Conservation (phyloP, 2,329 filamentous ascomycete species). For the Trichoderma atrobrunneum region DNA sequence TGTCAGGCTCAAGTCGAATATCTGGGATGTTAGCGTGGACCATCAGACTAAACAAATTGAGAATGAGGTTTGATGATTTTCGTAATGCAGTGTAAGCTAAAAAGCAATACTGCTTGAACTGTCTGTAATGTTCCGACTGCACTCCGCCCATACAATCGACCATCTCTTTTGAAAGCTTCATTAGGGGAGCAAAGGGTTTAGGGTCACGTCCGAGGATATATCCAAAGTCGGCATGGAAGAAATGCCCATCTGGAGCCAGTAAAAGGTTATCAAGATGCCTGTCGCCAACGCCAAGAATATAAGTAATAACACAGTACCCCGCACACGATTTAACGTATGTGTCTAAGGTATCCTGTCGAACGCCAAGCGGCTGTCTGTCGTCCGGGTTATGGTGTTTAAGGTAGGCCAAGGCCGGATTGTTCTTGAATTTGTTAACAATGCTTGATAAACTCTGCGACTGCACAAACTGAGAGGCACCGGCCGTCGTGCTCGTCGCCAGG, state of each 20-base stretch:
- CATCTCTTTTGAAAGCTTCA: slow-evolving; percentile 98
- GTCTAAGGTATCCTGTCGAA: slow-evolving; percentile 89
- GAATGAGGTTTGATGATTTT: slow-evolving; percentile 84
- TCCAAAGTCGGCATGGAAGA: slow-evolving; percentile 98
- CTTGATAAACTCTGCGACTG: slow-evolving; percentile 80
- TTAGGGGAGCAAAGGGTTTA: slow-evolving; percentile 93
- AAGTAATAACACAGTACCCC: slow-evolving; percentile 97
- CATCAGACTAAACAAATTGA: slow-evolving; percentile 96
- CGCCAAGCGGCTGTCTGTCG: slow-evolving; percentile 72
- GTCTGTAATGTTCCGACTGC: slow-evolving; percentile 73
- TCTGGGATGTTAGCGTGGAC: slow-evolving; percentile 96
- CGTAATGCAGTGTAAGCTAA: slow-evolving; percentile 88
- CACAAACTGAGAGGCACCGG: slow-evolving; percentile 91
- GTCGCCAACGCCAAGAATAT: slow-evolving; percentile 93
- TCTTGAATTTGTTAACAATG: slow-evolving; percentile 78
- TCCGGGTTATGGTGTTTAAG: slow-evolving; percentile 89
- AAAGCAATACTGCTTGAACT: slow-evolving; percentile 95
- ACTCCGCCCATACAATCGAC: slow-evolving; percentile 96
- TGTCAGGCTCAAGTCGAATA: slow-evolving; percentile 87
- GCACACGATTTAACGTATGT: slow-evolving; percentile 95
- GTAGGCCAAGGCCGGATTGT: slow-evolving; percentile 72
- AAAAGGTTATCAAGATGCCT: slow-evolving; percentile 94
- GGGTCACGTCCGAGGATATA: slow-evolving; percentile 97
- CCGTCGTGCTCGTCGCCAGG: slow-evolving; percentile 83
- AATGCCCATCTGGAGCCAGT: slow-evolving; percentile 83